Evolutionary conservation across 1,284 basidiomycete genomes (phyloP), one percentile per base, ranked within the genome.

Genomic region (Ceratobasidium sp.): DNA sequence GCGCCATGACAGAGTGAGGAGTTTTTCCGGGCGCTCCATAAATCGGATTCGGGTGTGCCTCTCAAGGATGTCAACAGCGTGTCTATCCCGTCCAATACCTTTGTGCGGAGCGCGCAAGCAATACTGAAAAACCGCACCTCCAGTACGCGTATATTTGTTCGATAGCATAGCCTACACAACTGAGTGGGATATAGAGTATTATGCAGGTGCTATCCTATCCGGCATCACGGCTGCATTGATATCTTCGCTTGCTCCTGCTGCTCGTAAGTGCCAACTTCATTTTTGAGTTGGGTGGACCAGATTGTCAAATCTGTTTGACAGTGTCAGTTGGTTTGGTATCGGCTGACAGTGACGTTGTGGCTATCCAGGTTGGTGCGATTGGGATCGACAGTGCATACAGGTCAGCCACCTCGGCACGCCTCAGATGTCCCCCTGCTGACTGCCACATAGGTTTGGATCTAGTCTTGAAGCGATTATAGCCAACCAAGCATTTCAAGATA

Each of bases 361-460:
- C 57, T 12, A 32, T 60, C 29, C 57, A 43, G 12, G 57, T 60
- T 47, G 57, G 57, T 8, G 57, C 57, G 32, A 31, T 60, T 13
- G 42, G 5, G 20, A 38, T 27, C 1, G 43, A 32, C 15, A 47
- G 42, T 10, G 22, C 49, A 7, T 47, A 32, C 15, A 22, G 20
- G 57, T 60, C n/a, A 47, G 57, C 13, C n/a, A 2, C 5, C 7
- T 29, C 10, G n/a, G n/a, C 3, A 22, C 12, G 12, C 6, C 6
- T 47, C 5, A n/a, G n/a, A n/a, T n/a, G n/a, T n/a, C n/a, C n/a
- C n/a, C n/a, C n/a, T n/a, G n/a, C n/a, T n/a, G n/a, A n/a, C n/a
- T n/a, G n/a, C n/a, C n/a, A n/a, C n/a, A n/a, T n/a, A n/a, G n/a
- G 15, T n/a, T 47, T 45, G 45, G 56, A 1, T 31, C 40, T 3